Percentiles rank a stretch among this genome's conserved stretches.
Evolutionary conservation across 192 early-diverging fungal species (phyloP).

Genomic region (Thoreauomyces humboldtii): DNA sequence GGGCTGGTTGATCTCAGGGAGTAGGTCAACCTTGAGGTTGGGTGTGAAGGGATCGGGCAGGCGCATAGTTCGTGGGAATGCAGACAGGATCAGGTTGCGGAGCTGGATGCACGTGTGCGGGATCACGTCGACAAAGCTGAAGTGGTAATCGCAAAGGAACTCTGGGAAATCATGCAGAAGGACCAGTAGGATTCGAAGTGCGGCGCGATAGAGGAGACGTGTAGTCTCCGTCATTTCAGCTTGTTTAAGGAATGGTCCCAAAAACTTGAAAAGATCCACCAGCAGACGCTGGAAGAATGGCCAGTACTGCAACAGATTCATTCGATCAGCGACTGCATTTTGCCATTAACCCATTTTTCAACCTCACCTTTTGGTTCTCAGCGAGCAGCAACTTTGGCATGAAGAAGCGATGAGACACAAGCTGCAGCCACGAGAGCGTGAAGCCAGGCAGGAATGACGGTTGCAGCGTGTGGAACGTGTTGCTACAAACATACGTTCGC

Average conservation of each 20-base stretch:
- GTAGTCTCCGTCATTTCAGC: constrained; percentile 72
- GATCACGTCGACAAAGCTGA: constrained; percentile 88
- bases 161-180: constrained; percentile 97
- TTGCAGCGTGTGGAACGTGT: constrained; percentile 80
- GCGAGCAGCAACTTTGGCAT: constrained; percentile 81
- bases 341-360: no score
- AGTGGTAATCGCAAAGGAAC: constrained; percentile 90
- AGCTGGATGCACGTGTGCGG: constrained; percentile 90
- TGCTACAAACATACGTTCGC: constrained; percentile 38
- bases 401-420: constrained; percentile 89
- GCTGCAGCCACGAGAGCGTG: constrained; percentile 88
- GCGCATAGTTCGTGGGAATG: constrained; percentile 92
- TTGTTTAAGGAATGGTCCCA: constrained; percentile 77
- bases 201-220: constrained; percentile 83
- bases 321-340: no score
- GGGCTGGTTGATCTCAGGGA: constrained; percentile 83
- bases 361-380: constrained; percentile 69
- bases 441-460: constrained; percentile 89
- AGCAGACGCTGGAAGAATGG: constrained; percentile 79
- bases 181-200: constrained; percentile 86
- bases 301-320: constrained; percentile 73
- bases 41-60: constrained; percentile 96
- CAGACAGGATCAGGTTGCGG: constrained; percentile 93
- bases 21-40: constrained; percentile 86
- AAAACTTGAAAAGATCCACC: constrained; percentile 79